Evolutionary conservation across 257 asterid species (phyloP), one percentile per base, ranked within the genome.

Genomic region (Solanum sitiens): DNA sequence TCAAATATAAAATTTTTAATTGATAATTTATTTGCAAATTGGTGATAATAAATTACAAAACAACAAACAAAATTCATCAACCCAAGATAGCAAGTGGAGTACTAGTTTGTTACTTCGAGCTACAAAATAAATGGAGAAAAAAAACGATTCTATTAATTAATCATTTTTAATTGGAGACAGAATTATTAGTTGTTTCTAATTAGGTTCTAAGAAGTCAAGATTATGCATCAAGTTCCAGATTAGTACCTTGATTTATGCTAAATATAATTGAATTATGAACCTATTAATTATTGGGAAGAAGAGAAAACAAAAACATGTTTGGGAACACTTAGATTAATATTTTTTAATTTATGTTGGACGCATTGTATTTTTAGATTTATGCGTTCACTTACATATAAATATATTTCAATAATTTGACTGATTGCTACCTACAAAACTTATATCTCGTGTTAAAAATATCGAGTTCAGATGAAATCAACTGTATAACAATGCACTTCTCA

Each of bases 61-160:
- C 86, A 82, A 82, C 86, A 50, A 82, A 82, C 45, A 82, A 82
- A 82, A 86, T 45, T 53, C 92, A 91, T 74, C 93, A 88, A 74
- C 87, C 86, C 95, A 87, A 93, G 89, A 89, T 80, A 61, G 76
- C 83, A 89, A 88, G 44, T 80, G 83, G 86, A 12, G 47, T 25
- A 45, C 63, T 83, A 74, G 33, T 39, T 79, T 79, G 89, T 89
- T 74, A 84, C 93, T 86, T 94, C 87, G 94, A 93, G 95, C 95
- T 94, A 88, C 98, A 77, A 90, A 93, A 88, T n/a, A 32, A 15
- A 30, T 72, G 6, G n/a, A 30, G 79, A 32, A 67, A 61, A 73
- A 65, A 75, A 77, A 44, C n/a, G 72, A 35, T 27, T 76, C 67
- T 7, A 74, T 50, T n/a, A 18, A 25, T 70, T 72, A 33, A 33